phyloP scores from a whole-genome alignment of 2,329 filamentous ascomycete genomes.

The Sporothrix humicola region DNA sequence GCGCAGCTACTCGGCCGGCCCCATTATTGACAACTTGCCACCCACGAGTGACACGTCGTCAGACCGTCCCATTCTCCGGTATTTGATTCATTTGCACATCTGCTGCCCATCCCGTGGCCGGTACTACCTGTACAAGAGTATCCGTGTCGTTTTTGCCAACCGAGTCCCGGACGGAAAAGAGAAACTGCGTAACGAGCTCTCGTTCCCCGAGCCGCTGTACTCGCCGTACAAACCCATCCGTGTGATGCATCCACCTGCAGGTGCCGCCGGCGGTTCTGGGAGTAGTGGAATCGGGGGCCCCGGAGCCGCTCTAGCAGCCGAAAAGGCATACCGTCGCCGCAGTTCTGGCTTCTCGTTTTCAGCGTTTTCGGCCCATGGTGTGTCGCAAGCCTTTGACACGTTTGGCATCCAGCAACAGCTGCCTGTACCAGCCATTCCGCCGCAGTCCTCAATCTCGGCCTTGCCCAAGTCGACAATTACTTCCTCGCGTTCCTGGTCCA shows the following conservation, averaged over 20 bases:
- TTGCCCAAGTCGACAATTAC: conserved; percentile 36
- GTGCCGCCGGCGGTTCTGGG: conserved; percentile 36
- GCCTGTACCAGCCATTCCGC: conserved; percentile 35
- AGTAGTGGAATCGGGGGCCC: conserved; percentile 43
- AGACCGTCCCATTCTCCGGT: conserved; percentile 77
- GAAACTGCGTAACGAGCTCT: conserved; percentile 86
- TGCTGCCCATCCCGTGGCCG: conserved; percentile 83
- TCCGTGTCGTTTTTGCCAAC: conserved; percentile 95
- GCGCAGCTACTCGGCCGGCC: conserved; percentile 86
- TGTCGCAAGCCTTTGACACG: conserved; percentile 45
- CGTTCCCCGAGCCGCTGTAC: conserved; percentile 85
- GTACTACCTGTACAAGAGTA: conserved; percentile 88
- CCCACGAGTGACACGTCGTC: conserved; percentile 41
- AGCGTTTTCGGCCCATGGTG: conserved; percentile 41
- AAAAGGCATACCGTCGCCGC: conserved; percentile 64
- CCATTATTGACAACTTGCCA: conserved; percentile 70
- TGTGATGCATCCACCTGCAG: conserved; percentile 52
- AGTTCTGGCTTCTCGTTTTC: conserved; percentile 59
- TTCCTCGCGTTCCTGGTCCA: neutral
- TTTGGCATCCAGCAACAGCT: conserved; percentile 44
- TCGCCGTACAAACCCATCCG: conserved; percentile 77
- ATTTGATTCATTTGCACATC: conserved; percentile 91
- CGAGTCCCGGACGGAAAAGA: conserved; percentile 95
- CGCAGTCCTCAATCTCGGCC: neutral
- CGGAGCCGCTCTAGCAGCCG: conserved; percentile 59